Percentiles rank a stretch among this genome's conserved stretches.
phyloP scores from a whole-genome alignment of 2,329 filamentous ascomycete genomes.

The Penicillium expansum region DNA sequence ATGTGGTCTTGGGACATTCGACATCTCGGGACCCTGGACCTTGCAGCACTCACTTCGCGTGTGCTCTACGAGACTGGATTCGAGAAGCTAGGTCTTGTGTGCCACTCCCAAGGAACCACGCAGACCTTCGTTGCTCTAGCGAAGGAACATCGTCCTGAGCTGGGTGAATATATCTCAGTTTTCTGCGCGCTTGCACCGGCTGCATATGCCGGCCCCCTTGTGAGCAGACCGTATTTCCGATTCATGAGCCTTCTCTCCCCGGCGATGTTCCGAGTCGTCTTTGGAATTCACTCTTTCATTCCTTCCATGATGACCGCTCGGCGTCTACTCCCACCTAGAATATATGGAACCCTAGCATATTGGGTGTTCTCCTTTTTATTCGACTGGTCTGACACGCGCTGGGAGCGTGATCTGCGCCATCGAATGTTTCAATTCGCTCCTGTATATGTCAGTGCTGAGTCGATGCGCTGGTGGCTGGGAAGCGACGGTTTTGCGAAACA shows the following conservation, averaged over 20 bases:
- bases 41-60: constrained; percentile 74
- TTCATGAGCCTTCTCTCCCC: constrained; percentile 83
- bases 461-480: constrained; percentile 95
- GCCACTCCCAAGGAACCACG: constrained; percentile 88
- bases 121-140: constrained; percentile 83
- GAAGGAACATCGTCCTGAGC: constrained; percentile 81
- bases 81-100: constrained; percentile 75
- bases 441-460: constrained; percentile 83
- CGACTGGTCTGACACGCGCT: constrained; percentile 77
- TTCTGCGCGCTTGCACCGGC: constrained; percentile 91
- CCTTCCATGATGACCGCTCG: constrained; percentile 91
- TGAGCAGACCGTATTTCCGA: constrained; percentile 85
- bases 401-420: constrained; percentile 75
- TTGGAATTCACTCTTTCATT: constrained; percentile 91
- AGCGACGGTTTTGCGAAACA: constrained; percentile 80
- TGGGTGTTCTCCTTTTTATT: constrained; percentile 87
- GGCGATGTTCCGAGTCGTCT: constrained; percentile 71
- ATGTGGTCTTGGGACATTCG: constrained; percentile 98
- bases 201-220: constrained; percentile 81
- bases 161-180: constrained; percentile 78
- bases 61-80: constrained; percentile 82
- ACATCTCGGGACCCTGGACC: constrained; percentile 87
- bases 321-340: constrained; percentile 56
- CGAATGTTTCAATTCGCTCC: constrained; percentile 91
- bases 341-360: constrained; percentile 84